Base-by-base conservation (phyloP, 1,139 yeast species). In the Magnusiomyces paraingens region DNA sequence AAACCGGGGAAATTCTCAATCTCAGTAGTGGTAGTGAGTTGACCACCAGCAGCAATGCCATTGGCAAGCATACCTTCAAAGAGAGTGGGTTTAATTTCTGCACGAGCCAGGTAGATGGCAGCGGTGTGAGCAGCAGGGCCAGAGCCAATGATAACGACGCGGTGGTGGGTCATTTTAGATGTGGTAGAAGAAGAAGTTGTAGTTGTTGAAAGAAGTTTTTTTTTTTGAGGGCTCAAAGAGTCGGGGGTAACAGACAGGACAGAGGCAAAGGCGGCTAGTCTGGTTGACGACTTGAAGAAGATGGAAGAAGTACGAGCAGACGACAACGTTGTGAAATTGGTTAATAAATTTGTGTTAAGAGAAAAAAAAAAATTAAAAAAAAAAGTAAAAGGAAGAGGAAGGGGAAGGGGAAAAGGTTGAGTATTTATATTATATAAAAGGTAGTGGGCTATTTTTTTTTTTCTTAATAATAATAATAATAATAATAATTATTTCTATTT, bases 41-140 rank as follows among this genome's bases (percentile, higher is more conserved):
- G 99, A 59, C 99, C 99, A 64, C 99, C 99, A 35, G 99, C 97
- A 51, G 99, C 99, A 63, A 91, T 82, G 61, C 98, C 99, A 71
- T 93, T 93, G 60, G 99, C 99, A 70, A 93, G 69, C 85, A 93
- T 78, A 65, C 99, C 99, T 75, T 93, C 99, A 73, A 88, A 93
- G 64, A 93, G 72, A 41, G 89, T 84, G 40, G 99, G 97, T 73
- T 86, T 84, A 69, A 90, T 83, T 76, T 93, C 99, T 42, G 99
- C 99, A 73, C 99, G 84, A 36, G 98, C 84, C 58, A 93, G 78
- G 73, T 93, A 93, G 71, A 93, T 88, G 63, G 99, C 99, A 52
- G 99, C 99, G 49, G 99, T 93, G 78, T 93, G 97, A 55, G 98
- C 99, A 58, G 99, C 99, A 54, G 99, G 99, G 64, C 99, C 99